Base-by-base conservation (phyloP, 192 early-diverging fungal species). In the Cetraspora pellucida region DNA sequence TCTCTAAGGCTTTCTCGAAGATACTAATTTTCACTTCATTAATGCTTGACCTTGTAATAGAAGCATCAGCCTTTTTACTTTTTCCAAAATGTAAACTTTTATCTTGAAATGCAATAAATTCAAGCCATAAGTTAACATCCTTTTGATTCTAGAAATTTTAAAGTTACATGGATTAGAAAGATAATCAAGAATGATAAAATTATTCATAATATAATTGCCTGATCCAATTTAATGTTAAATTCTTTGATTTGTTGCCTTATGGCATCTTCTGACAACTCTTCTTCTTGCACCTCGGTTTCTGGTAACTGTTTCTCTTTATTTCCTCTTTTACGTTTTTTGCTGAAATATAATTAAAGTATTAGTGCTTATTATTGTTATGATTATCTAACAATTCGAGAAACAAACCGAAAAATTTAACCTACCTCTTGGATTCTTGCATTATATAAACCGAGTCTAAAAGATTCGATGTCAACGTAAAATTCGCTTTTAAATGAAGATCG, bases 31-130 rank as follows among this genome's bases (percentile, higher is more conserved):
- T 87, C 50, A 89, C 79, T 55, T 87, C 88, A 19, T 73, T 69
- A n/a, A 88, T 64, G 27, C 85, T 81, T 10, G 80, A 72, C 57
- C 81, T 81, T 14, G 78, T 87, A 1, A 76, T 23, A 30, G 74
- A 64, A 8, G 60, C 14, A 4, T 63, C 65, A 7, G 50, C 64
- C 21, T 81, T 80, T 10, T 63, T 50, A 2, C 74, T 46, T 46
- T 37, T 79, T 0, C 79, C 78, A 11, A 81, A 69, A 11, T 77
- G 47, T 2, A 76, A 77, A 47, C 79, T 72, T 13, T 84, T 81
- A 67, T 89, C 87, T 74, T 86, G 86, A 57, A 87, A 82, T n/a
- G 77, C 79, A 74, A 87, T 85, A 63, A 87, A 87, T 25, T 83
- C 79, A 7, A 87, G 64, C 88, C 88, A 89, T 13, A 80, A 77